A percentile compares a stretch with the other conserved stretches of the same genome.
Conservation (phyloP, 1,284 basidiomycete species). For the Ganoderma meredithae region DNA sequence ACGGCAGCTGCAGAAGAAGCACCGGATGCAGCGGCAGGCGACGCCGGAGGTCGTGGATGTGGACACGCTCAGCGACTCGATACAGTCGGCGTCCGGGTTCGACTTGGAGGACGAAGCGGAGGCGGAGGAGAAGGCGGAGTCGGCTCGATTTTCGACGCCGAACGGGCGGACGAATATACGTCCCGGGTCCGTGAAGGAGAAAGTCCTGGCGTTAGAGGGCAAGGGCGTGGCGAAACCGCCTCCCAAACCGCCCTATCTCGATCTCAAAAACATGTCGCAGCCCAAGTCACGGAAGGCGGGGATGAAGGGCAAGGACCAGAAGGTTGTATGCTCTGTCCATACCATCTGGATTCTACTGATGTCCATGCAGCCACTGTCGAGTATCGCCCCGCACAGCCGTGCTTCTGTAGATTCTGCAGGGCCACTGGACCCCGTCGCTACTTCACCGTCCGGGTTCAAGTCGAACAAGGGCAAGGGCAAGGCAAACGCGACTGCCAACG, state of each 20-base stretch:
- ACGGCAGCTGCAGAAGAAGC: not conserved
- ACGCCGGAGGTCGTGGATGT: not conserved
- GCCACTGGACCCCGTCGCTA: conserved; percentile 20
- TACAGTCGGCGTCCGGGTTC: conserved; percentile 23
- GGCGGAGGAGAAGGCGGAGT: not conserved
- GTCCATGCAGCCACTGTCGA: not conserved
- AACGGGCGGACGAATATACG: conserved; percentile 20
- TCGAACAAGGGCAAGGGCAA: conserved; percentile 2
- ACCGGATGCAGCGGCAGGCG: not conserved
- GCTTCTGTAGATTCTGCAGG: not conserved
- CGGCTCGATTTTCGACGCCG: conserved; percentile 12
- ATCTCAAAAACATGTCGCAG: conserved; percentile 9
- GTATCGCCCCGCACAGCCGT: not conserved
- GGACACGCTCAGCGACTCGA: conserved; percentile 19
- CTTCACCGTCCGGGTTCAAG: conserved; percentile 24
- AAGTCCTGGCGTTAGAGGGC: conserved; percentile 17
- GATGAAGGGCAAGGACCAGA: conserved; percentile 24
- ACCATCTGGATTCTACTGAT: not conserved
- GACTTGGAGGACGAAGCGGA: conserved; percentile 3
- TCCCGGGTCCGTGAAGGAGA: conserved; percentile 19
- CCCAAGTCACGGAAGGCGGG: conserved; percentile 13
- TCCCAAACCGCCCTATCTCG: conserved; percentile 6
- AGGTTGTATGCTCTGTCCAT: conserved; percentile 6
- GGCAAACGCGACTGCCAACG: too few relatives aligned
- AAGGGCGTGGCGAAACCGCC: not conserved